Percentiles rank a stretch among this genome's conserved stretches.
Conservation (phyloP, 495 filamentous ascomycete genomes). For the Aspergillus olivimuriae region DNA sequence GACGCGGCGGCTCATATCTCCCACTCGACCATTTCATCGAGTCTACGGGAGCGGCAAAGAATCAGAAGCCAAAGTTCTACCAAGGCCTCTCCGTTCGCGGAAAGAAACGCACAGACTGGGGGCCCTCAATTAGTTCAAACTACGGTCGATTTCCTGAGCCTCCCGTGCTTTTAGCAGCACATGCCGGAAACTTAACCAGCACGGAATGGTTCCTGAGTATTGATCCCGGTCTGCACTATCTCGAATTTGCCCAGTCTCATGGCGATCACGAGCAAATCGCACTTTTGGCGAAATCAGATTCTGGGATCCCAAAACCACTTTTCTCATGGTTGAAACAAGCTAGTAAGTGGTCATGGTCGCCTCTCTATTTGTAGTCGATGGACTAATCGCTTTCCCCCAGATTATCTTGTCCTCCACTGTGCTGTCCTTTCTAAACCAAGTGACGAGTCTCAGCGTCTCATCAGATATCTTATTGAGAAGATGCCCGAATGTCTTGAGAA, state of each 20-base stretch:
- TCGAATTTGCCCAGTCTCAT: conserved; percentile 54
- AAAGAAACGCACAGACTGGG: conserved; percentile 61
- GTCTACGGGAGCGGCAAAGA: conserved; percentile 46
- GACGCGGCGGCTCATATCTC: conserved; percentile 53
- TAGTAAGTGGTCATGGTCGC: conserved; percentile 24
- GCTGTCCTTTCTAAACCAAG: conserved; percentile 45
- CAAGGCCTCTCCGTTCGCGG: conserved; percentile 67
- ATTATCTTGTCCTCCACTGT: conserved; percentile 58
- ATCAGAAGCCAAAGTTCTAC: conserved; percentile 60
- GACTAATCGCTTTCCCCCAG: no score
- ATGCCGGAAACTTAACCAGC: conserved; percentile 48
- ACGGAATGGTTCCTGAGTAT: conserved; percentile 68
- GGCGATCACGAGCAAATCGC: conserved; percentile 49
- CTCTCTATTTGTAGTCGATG: not conserved
- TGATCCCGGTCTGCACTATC: conserved; percentile 53
- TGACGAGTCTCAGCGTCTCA: conserved; percentile 40
- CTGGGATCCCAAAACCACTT: conserved; percentile 55
- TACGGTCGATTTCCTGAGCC: conserved; percentile 17
- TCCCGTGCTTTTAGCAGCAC: conserved; percentile 52
- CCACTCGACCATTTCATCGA: conserved; percentile 57
- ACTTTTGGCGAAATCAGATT: conserved; percentile 43
- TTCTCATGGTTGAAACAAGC: conserved; percentile 52
- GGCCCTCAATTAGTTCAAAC: conserved; percentile 40
- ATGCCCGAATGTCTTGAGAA: conserved; percentile 52
- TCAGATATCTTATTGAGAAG: conserved; percentile 54